Evolutionary conservation across 257 asterid genomes (phyloP), one percentile per base, ranked within the genome.

Genomic region (Nicotiana otophora): DNA sequence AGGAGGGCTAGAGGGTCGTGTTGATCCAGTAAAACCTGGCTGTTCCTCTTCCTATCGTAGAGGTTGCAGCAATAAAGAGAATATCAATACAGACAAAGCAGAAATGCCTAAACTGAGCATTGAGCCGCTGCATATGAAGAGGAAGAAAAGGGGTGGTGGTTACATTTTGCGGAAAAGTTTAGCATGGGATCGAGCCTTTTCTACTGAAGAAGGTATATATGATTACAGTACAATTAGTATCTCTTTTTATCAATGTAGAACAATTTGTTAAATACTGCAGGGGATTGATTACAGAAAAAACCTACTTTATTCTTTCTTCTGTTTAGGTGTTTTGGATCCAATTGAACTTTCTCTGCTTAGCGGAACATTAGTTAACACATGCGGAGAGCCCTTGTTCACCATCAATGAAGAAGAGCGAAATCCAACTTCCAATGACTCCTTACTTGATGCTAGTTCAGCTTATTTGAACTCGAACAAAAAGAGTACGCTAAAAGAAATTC

Each of bases 141-240:
- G 87, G 89, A 95, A 93, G 93, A 94, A 87, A 86, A 92, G 86
- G 83, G 91, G 90, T 39, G 93, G 91, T 81, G 96, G 92, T n/a
- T 86, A 66, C 86, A 94, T 94, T 76, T 86, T 92, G 89, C 92
- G 98, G 87, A 95, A 92, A 84, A 95, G 99, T 89, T 83, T 94
- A 85, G 98, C 98, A 76, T 95, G 99, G 99, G 92, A 95, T 82
- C 89, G 91, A 87, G 97, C 99, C 36, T 95, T 96, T 89, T 92
- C 90, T 82, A 96, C 96, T 68, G 98, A 96, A 83, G 97, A 96
- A 91, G 99, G 99, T 95, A 69, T 42, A 8, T 42, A 7, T 4
- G 23, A 20, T 48, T 4, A 4, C 42, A 26, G 63, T 48, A 51
- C 36, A 51, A 0, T 42, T 42, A 42, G 10, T 48, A 74, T 48